Evolutionary conservation across 352 stramenopile species (phyloP).

Genomic region (Phytophthora pini): DNA sequence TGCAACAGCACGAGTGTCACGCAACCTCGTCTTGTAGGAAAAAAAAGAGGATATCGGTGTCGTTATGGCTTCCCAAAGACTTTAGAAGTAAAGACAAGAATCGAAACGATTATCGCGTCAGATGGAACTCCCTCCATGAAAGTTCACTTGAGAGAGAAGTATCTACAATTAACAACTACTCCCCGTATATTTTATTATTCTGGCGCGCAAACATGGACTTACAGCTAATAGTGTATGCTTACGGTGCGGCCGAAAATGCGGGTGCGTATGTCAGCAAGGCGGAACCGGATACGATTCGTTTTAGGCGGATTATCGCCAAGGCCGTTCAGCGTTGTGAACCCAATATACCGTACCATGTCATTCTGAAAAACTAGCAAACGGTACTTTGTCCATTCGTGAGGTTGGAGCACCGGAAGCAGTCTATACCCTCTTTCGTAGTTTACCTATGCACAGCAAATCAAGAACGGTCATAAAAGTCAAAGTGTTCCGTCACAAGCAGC

Average conservation of each 20-base stretch:
- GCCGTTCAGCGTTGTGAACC: constrained; percentile 10
- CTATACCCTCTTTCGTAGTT: constrained; percentile 1
- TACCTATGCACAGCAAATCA: constrained; percentile 13
- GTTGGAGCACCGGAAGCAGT: constrained; percentile 2
- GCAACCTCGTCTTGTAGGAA: constrained; percentile 1
- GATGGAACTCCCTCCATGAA: constrained; percentile 9
- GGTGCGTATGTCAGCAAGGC: constrained; percentile 32
- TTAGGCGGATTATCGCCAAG: constrained; percentile 17
- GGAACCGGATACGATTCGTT: constrained; percentile 1
- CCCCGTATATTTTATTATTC: neutral
- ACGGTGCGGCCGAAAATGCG: constrained; percentile 28
- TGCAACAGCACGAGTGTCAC: constrained; percentile 1
- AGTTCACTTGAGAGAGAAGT: neutral
- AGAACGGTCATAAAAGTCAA: constrained; percentile 7
- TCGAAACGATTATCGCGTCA: neutral
- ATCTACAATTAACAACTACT: constrained; percentile 16
- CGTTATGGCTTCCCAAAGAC: constrained; percentile 5
- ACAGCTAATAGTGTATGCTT: constrained; percentile 28
- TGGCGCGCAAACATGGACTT: constrained; percentile 27
- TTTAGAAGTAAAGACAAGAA: neutral
- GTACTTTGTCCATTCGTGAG: constrained; percentile 2
- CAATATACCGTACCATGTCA: constrained; percentile 5
- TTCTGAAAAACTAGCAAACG: constrained; percentile 4
- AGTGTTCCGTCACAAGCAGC: neutral
- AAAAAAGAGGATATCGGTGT: neutral